Conservation (phyloP, 352 stramenopile genomes). For the Pythium rhizo-oryzae region DNA sequence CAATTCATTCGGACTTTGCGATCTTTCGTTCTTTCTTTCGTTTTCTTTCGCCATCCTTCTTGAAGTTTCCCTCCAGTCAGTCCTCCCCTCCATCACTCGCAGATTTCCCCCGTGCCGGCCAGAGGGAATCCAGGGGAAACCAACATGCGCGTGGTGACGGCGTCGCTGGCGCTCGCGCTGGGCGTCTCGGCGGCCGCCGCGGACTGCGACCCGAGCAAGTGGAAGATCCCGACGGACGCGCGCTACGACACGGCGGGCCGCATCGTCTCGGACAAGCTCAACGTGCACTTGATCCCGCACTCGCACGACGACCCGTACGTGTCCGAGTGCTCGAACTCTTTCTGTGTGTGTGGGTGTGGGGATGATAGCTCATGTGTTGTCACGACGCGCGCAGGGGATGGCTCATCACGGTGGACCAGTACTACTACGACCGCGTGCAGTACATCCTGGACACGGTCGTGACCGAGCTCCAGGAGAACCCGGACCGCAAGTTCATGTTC, state of each 20-base stretch:
- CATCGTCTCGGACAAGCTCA: constrained; percentile 80
- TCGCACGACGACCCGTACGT: constrained; percentile 94
- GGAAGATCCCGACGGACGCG: constrained; percentile 58
- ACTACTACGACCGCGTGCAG: constrained; percentile 93
- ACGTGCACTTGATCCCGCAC: constrained; percentile 97
- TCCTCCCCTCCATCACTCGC: constrained; percentile 14
- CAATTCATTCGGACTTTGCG: constrained; percentile 18
- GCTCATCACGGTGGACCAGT: constrained; percentile 98
- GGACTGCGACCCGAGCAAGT: constrained; percentile 66
- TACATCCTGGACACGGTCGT: constrained; percentile 96
- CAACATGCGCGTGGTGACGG: constrained; percentile 23
- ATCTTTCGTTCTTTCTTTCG: constrained; percentile 18
- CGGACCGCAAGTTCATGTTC: constrained; percentile 94
- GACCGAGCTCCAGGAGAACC: constrained; percentile 85
- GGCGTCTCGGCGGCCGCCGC: constrained; percentile 6
- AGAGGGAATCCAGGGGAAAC: constrained; percentile 3
- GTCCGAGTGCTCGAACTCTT: no score
- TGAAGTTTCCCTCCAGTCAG: constrained; percentile 27
- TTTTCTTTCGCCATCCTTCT: constrained; percentile 9
- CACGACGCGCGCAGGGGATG: constrained; percentile 60
- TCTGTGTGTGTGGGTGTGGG: constrained; percentile 18
- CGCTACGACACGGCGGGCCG: constrained; percentile 68
- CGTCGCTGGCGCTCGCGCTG: constrained; percentile 22
- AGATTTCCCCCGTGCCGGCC: constrained; percentile 7
- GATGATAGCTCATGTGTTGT: no score